A percentile compares a stretch with the other conserved stretches of the same genome.
Evolutionary conservation across 2,329 filamentous ascomycete species (phyloP).

Genomic region (Annulohypoxylon truncatum): DNA sequence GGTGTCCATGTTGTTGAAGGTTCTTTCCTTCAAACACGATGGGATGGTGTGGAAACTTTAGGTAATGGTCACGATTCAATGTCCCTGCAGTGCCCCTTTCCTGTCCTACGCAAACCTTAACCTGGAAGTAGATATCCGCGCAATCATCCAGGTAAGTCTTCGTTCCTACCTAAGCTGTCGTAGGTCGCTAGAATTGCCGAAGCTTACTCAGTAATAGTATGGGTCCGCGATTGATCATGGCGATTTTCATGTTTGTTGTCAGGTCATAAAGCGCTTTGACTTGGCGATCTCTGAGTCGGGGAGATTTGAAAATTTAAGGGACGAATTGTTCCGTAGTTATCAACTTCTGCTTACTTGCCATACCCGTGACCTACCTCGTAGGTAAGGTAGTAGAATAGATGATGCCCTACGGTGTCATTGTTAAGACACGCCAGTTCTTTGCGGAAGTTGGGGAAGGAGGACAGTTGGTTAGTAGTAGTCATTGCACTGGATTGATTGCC

Average conservation of each 20-base stretch:
- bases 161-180: not conserved
- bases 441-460: conserved; percentile 23
- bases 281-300: not conserved
- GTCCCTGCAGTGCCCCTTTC: conserved; percentile 15
- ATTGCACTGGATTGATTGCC: conserved; percentile 20
- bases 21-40: conserved; percentile 18
- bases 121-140: not conserved
- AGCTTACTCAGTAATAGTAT: conserved; percentile 11
- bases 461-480: conserved; percentile 15
- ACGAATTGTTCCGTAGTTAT: conserved; percentile 5
- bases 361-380: conserved; percentile 27
- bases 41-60: not conserved
- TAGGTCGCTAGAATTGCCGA: conserved; percentile 1
- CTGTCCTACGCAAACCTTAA: conserved; percentile 11
- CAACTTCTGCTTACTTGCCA: not conserved
- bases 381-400: conserved; percentile 31
- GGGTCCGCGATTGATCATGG: not conserved
- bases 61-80: conserved; percentile 9
- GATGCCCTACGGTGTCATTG: conserved; percentile 18
- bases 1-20: not conserved
- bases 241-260: not conserved
- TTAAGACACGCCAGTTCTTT: conserved; percentile 31
- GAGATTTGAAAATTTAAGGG: not conserved
- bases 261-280: conserved; percentile 1
- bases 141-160: not conserved